Evolutionary conservation across 192 early-diverging fungal species (phyloP).

Genomic region (Entomortierella parvispora): DNA sequence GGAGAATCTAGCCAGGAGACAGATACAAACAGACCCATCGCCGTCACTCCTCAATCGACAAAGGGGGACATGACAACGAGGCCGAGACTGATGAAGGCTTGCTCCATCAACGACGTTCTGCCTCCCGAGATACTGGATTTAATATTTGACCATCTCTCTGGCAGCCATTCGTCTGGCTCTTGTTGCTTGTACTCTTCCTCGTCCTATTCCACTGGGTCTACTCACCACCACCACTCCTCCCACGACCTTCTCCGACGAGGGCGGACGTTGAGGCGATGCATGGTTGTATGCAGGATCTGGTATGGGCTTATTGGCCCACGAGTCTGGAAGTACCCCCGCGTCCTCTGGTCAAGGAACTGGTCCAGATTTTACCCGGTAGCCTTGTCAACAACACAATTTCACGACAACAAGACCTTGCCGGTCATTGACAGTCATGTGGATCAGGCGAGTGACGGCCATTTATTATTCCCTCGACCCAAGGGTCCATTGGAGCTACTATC

Average conservation of each 20-base stretch:
- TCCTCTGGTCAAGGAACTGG: conserved; percentile 49
- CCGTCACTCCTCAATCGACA: too few relatives aligned
- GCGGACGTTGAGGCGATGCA: conserved; percentile 18
- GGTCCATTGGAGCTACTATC: conserved; percentile 5
- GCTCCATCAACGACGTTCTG: neutral
- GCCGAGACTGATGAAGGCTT: neutral
- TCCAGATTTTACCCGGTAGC: conserved; percentile 28
- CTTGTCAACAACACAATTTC: neutral
- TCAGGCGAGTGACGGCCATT: neutral
- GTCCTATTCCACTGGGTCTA: neutral
- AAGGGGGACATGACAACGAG: too few relatives aligned
- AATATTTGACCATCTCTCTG: neutral
- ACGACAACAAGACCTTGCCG: neutral
- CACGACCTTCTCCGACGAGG: neutral
- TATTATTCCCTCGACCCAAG: neutral
- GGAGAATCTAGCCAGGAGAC: too few relatives aligned
- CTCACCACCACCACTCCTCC: neutral
- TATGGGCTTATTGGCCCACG: conserved; percentile 24
- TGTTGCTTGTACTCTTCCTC: neutral
- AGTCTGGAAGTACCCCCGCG: conserved; percentile 30
- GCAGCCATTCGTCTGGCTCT: neutral
- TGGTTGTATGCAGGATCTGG: conserved; percentile 40
- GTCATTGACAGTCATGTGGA: neutral
- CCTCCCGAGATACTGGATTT: neutral
- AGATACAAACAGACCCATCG: too few relatives aligned